A percentile compares a stretch with the other conserved stretches of the same genome.
Evolutionary conservation across 1,284 basidiomycete species (phyloP).

Genomic region (Ganoderma leucocontextum): DNA sequence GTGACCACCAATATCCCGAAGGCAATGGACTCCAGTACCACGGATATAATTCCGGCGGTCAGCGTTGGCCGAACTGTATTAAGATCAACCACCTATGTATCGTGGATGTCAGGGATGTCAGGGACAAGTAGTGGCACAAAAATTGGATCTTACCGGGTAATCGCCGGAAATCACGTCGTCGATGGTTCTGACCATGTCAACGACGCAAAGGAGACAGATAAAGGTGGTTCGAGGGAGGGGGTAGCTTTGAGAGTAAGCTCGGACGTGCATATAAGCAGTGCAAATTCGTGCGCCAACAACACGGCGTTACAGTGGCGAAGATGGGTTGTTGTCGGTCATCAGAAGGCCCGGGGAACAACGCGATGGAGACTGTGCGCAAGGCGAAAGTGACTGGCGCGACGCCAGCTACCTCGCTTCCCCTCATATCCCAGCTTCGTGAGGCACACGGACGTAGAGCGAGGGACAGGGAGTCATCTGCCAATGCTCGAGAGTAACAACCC

Average conservation of each 20-base stretch:
- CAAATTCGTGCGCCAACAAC: background rate
- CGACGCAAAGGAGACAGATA: background rate
- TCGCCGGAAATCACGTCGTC: background rate
- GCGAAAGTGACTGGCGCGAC: background rate
- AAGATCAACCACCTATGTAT: background rate
- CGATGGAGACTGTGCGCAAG: background rate
- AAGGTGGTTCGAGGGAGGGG: background rate
- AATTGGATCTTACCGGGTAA: background rate
- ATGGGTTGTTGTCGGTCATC: background rate
- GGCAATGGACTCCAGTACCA: conserved; percentile 23
- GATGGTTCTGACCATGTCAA: background rate
- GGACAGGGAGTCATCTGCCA: background rate
- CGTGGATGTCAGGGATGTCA: background rate
- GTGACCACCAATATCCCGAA: conserved; percentile 23
- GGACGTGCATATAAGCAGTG: background rate
- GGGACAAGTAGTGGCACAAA: background rate
- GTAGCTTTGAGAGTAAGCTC: background rate
- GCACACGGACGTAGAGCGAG: conserved; percentile 1
- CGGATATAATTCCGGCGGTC: conserved; percentile 12
- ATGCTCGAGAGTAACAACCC: background rate
- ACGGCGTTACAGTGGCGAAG: background rate
- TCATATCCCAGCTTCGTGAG: background rate
- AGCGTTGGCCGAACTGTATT: background rate
- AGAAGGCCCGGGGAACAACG: background rate
- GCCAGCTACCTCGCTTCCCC: conserved; percentile 2